phyloP scores from a whole-genome alignment of 2,329 filamentous ascomycete genomes.

The Apiospora saccharicola region DNA sequence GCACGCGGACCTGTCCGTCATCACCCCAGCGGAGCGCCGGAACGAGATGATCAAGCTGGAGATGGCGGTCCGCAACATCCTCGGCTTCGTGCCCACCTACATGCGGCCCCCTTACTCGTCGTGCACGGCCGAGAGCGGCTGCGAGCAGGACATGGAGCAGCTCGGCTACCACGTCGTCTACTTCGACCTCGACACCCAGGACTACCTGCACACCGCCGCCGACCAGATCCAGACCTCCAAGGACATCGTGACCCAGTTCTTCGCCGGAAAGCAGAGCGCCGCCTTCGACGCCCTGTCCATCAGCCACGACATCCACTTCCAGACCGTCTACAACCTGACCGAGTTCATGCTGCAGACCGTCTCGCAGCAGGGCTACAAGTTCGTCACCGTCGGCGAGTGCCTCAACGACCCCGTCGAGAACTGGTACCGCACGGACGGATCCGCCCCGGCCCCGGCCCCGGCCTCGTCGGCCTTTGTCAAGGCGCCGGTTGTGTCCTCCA shows the following conservation, averaged over 20 bases:
- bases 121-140: conserved; percentile 45
- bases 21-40: conserved; percentile 44
- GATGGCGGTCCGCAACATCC: conserved; percentile 51
- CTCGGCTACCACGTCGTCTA: conserved; percentile 64
- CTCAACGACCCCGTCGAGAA: conserved; percentile 49
- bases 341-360: conserved; percentile 44
- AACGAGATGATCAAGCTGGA: conserved; percentile 55
- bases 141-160: conserved; percentile 43
- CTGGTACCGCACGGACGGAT: conserved; percentile 48
- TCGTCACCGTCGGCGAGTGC: conserved; percentile 55
- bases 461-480: background rate
- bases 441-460: background rate
- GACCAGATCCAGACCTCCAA: conserved; percentile 53
- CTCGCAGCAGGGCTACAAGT: conserved; percentile 43
- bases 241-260: conserved; percentile 56
- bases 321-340: conserved; percentile 52
- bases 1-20: conserved; percentile 49
- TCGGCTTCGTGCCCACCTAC: conserved; percentile 56
- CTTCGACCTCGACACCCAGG: conserved; percentile 67
- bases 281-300: conserved; percentile 57
- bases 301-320: conserved; percentile 58
- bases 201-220: conserved; percentile 61
- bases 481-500: background rate
- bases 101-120: conserved; percentile 44
- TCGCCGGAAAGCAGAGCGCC: conserved; percentile 42